Percentiles rank a stretch among this genome's conserved stretches.
These are phyloP conservation scores for Ascochyta lentis DNA, from an alignment of 2,329 filamentous ascomycete genomes.

Conservation along the genomic window DNA sequence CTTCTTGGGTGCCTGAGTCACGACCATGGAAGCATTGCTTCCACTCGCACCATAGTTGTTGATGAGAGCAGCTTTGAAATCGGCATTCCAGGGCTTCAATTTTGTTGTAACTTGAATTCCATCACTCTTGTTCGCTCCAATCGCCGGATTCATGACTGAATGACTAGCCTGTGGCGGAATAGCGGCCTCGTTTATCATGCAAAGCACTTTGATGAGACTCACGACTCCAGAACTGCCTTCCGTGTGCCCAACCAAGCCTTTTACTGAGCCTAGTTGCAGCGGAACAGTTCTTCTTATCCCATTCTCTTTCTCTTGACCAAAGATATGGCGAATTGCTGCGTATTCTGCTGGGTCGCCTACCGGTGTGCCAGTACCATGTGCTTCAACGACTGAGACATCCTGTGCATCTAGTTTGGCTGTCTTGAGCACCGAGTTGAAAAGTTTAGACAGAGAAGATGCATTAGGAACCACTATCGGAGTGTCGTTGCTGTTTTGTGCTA, in stretches of 20 bases:
- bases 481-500: constrained; percentile 21
- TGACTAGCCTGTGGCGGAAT: constrained; percentile 33
- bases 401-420: constrained; percentile 9
- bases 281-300: not conserved
- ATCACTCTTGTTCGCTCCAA: constrained; percentile 14
- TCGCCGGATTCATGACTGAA: constrained; percentile 20
- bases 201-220: constrained; percentile 36
- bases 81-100: constrained; percentile 16
- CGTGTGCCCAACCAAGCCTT: constrained; percentile 40
- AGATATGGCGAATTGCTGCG: constrained; percentile 23
- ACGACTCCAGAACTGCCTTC: constrained; percentile 32
- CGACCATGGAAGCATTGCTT: constrained; percentile 24
- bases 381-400: constrained; percentile 18
- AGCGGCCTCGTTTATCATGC: constrained; percentile 27
- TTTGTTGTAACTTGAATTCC: constrained; percentile 21
- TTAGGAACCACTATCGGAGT: constrained; percentile 22
- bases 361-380: constrained; percentile 27
- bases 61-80: constrained; percentile 17
- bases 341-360: constrained; percentile 25
- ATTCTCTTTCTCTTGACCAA: constrained; percentile 14
- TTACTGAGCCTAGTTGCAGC: constrained; percentile 38
- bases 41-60: constrained; percentile 48
- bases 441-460: constrained; percentile 12
- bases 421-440: constrained; percentile 17
- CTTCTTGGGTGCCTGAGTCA: constrained; percentile 7